phyloP scores from a whole-genome alignment of 2,329 filamentous ascomycete species.

The Exophiala calicioides region DNA sequence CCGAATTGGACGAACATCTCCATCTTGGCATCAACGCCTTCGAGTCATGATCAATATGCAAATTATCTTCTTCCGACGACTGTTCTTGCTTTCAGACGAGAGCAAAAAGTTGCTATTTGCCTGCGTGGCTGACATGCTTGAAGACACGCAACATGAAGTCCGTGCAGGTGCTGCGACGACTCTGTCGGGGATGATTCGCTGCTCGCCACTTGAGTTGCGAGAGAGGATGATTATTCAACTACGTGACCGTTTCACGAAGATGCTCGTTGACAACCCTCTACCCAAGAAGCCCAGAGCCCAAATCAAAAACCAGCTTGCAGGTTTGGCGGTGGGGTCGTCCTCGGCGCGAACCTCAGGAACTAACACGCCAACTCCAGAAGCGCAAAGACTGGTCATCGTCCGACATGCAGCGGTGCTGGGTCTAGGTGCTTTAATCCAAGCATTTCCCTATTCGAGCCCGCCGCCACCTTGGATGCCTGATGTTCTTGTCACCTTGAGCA shows the following conservation, averaged over 20 bases:
- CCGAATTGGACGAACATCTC: slow-evolving; percentile 77
- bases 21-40: slow-evolving; percentile 93
- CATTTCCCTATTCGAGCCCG: slow-evolving; percentile 93
- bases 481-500: slow-evolving; percentile 80
- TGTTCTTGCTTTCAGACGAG: slow-evolving; percentile 76
- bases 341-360: slow-evolving; percentile 47
- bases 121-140: slow-evolving; percentile 93
- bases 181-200: slow-evolving; percentile 95
- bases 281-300: slow-evolving; percentile 62
- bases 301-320: slow-evolving; percentile 37
- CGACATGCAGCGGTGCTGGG: slow-evolving; percentile 91
- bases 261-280: slow-evolving; percentile 81
- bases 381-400: slow-evolving; percentile 73
- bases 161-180: slow-evolving; percentile 90
- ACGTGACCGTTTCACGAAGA: slow-evolving; percentile 74
- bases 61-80: slow-evolving; percentile 93
- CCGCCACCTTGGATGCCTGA: slow-evolving; percentile 94
- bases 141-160: slow-evolving; percentile 89
- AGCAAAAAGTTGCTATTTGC: slow-evolving; percentile 82
- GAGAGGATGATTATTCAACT: slow-evolving; percentile 74
- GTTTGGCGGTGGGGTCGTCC: slow-evolving; percentile 35
- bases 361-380: slow-evolving; percentile 53
- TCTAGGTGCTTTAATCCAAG: slow-evolving; percentile 85
- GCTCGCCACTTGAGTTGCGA: slow-evolving; percentile 79
- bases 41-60: slow-evolving; percentile 97